Percentiles rank a stretch among this genome's conserved stretches.
Conservation (phyloP, 1,139 yeast genomes). For the Insectozyma bohioensis region DNA sequence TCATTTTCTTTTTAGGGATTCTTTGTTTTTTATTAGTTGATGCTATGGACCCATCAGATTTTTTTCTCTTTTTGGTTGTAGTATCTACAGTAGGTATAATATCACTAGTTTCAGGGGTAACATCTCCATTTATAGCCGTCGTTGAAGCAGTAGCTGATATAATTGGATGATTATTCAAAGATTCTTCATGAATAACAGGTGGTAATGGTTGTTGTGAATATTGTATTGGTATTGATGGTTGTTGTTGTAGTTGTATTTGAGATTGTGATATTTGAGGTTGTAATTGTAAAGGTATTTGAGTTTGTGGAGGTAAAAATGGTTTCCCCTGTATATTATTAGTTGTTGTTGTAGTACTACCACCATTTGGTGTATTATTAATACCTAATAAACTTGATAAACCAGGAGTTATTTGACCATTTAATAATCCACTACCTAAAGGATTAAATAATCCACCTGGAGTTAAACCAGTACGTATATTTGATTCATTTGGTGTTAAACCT, state of each 20-base stretch:
- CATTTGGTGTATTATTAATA: conserved; percentile 18
- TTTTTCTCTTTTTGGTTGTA: conserved; percentile 2
- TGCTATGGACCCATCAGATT: background rate
- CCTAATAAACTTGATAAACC: conserved; percentile 46
- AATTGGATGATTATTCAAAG: conserved; percentile 6
- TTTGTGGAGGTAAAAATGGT: conserved; percentile 12
- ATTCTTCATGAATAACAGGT: conserved; percentile 3
- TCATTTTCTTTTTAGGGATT: background rate
- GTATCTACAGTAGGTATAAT: background rate
- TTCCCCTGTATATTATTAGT: conserved; percentile 2
- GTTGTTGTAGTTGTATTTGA: conserved; percentile 11
- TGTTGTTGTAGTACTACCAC: conserved; percentile 10
- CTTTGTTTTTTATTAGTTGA: background rate
- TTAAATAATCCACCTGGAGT: conserved; percentile 44
- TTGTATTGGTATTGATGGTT: conserved; percentile 9
- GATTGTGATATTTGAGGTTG: conserved; percentile 9
- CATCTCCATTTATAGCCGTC: too few species aligned
- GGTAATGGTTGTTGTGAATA: conserved; percentile 8
- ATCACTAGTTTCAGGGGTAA: background rate
- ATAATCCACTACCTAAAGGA: conserved; percentile 37
- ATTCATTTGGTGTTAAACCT: conserved; percentile 71
- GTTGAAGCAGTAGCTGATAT: background rate
- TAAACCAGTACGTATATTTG: conserved; percentile 62
- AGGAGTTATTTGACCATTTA: conserved; percentile 48
- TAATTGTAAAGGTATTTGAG: conserved; percentile 1